Evolutionary conservation across 176 grass and related monocot species (phyloP).

Genomic region (Oryza glaberrima): DNA sequence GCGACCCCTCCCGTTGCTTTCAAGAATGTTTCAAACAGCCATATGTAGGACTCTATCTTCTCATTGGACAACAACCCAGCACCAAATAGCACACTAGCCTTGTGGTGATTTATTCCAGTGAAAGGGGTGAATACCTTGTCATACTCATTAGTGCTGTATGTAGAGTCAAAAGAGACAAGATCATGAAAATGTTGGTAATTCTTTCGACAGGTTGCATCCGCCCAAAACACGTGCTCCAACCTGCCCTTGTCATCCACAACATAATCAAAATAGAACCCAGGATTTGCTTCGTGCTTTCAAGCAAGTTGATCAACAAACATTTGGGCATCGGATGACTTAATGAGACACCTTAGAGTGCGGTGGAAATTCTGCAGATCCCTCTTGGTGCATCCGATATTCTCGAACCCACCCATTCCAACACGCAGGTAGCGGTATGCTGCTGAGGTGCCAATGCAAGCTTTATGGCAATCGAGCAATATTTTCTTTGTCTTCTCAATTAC

Average conservation of each 20-base stretch:
- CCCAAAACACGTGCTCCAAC: not conserved
- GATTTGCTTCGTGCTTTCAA: not conserved
- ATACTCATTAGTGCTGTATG: not conserved
- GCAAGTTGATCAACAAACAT: not conserved
- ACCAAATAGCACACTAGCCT: not conserved
- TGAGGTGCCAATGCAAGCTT: not conserved
- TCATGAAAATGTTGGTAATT: not conserved
- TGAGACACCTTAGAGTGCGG: not conserved
- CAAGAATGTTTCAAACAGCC: too few species aligned
- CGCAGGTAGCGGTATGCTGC: not conserved
- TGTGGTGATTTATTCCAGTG: too few species aligned
- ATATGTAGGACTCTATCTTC: too few species aligned
- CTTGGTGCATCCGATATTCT: not conserved
- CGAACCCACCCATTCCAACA: not conserved
- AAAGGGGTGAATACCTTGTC: too few species aligned
- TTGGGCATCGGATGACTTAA: not conserved
- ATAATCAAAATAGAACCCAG: not conserved
- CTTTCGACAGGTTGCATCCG: not conserved
- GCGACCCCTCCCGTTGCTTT: too few species aligned
- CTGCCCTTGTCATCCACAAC: not conserved
- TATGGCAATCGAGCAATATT: not conserved
- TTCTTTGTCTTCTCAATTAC: not conserved
- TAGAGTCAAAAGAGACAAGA: not conserved
- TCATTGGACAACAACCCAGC: too few species aligned
- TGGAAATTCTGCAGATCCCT: not conserved